A percentile compares a stretch with the other conserved stretches of the same genome.
phyloP scores from a whole-genome alignment of 805 yeast genomes.

The Teunomyces pallodes region DNA sequence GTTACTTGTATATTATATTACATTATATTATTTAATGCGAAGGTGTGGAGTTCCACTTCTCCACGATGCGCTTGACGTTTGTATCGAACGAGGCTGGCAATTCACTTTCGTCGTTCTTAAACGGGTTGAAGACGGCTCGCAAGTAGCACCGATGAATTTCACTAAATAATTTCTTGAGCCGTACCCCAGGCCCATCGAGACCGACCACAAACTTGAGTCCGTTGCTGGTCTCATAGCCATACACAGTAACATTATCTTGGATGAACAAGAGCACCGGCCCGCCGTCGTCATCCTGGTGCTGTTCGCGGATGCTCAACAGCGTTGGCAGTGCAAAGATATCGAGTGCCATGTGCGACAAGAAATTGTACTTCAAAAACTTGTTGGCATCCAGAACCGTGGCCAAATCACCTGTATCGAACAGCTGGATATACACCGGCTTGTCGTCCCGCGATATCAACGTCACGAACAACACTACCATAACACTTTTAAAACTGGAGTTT shows the following conservation, averaged over 20 bases:
- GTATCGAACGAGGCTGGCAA: constrained; percentile 31
- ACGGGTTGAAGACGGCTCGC: constrained; percentile 61
- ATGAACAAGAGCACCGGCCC: constrained; percentile 53
- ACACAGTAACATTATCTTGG: constrained; percentile 65
- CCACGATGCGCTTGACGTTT: constrained; percentile 25
- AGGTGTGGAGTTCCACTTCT: constrained; percentile 18
- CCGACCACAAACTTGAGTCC: constrained; percentile 69
- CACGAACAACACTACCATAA: constrained; percentile 43
- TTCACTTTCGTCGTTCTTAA: constrained; percentile 32
- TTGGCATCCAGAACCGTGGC: constrained; percentile 27
- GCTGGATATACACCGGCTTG: constrained; percentile 59
- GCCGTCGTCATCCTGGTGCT: constrained; percentile 24
- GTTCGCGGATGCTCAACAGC: constrained; percentile 37
- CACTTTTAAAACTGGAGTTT: too few relatives aligned
- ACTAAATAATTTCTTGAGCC: neutral
- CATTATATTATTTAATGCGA: neutral
- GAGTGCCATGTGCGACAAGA: constrained; percentile 72
- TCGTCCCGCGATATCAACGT: constrained; percentile 58
- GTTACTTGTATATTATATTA: neutral
- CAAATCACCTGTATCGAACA: constrained; percentile 29
- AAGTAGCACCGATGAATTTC: constrained; percentile 55
- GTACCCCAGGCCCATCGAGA: constrained; percentile 12
- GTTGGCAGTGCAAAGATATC: constrained; percentile 62
- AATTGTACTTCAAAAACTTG: constrained; percentile 58
- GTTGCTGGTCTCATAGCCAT: constrained; percentile 66